Evolutionary conservation across 345 rosid species (phyloP), one percentile per base, ranked within the genome.

Genomic region (Salix viminalis): DNA sequence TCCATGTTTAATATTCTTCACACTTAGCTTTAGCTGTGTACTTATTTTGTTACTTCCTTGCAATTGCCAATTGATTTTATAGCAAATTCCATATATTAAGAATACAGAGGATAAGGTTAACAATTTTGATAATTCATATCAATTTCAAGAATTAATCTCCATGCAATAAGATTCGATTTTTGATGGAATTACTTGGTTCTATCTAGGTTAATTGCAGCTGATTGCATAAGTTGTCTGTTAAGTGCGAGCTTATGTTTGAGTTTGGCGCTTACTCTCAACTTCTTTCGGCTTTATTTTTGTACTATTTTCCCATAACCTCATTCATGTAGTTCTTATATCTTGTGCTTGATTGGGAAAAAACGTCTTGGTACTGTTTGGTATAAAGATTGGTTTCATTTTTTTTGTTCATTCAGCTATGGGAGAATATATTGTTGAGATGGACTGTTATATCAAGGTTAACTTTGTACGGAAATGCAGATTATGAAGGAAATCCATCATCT

Each of bases 401-500:
- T 46, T 7, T 41, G 9, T 7, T 41, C 11, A 41, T 41, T 46
- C 50, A 44, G 50, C 50, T 46, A 46, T 3, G 18, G 16, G 50
- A 46, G 18, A 46, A 46, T 46, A 46, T 46, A 14, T 46, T 46
- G 50, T 14, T 46, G 13, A 46, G 14, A 15, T 46, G 15, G 50
- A 46, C 50, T 46, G 18, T 46, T 46, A 46, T 12, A 12, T 46
- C 18, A 46, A 46, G 50, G 50, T 46, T 14, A 46, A 46, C 15
- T 23, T 46, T 67, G 44, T 24, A 8, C 26, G 24, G 6, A 32
- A 71, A 41, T 67, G 76, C 77, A 80, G 83, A 61, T 80, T 66
- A 72, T 54, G 73, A 80, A 80, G 70, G 83, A 80, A 76, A 67
- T 67, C 68, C 60, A 46, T 42, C 42, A 34, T 42, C 74, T 80